phyloP scores from a whole-genome alignment of 2,329 filamentous ascomycete species.

The Curvularia sp. region DNA sequence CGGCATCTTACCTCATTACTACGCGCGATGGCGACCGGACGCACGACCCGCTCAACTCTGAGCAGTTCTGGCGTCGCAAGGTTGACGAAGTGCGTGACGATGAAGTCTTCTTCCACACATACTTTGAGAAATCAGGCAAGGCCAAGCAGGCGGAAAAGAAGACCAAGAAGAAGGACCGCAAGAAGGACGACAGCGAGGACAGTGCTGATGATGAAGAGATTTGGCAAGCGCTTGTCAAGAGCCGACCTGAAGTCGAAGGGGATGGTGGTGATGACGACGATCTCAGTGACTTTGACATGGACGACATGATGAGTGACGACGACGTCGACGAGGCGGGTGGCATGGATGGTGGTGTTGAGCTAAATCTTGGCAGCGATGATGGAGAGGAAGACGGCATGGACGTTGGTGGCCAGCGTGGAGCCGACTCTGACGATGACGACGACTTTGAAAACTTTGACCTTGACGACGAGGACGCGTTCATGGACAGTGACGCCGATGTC shows the following conservation, averaged over 20 bases:
- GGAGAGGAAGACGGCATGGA: slow-evolving; percentile 52
- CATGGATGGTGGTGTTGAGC: slow-evolving; percentile 51
- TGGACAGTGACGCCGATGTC: slow-evolving; percentile 63
- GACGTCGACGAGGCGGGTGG: slow-evolving; percentile 60
- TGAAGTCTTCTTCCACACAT: slow-evolving; percentile 97
- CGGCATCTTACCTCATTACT: slow-evolving; percentile 67
- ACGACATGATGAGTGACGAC: slow-evolving; percentile 55
- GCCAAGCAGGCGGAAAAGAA: slow-evolving; percentile 64
- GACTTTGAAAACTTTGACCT: slow-evolving; percentile 54
- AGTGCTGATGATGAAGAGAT: slow-evolving; percentile 81
- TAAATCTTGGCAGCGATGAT: slow-evolving; percentile 59
- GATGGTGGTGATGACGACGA: slow-evolving; percentile 66
- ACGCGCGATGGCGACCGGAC: slow-evolving; percentile 65
- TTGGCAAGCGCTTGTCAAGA: slow-evolving; percentile 88
- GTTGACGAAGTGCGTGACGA: slow-evolving; percentile 86
- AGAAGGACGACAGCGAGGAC: slow-evolving; percentile 54
- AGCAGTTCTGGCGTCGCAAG: slow-evolving; percentile 91
- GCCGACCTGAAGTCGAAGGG: slow-evolving; percentile 77
- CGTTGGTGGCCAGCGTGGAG: slow-evolving; percentile 51
- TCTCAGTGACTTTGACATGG: slow-evolving; percentile 62
- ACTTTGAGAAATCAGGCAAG: slow-evolving; percentile 76
- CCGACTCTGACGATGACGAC: slow-evolving; percentile 21
- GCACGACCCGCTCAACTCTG: slow-evolving; percentile 77
- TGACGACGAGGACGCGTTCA: slow-evolving; percentile 63
- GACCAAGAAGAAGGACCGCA: slow-evolving; percentile 58